Percentiles rank a stretch among this genome's conserved stretches.
Evolutionary conservation across 495 filamentous ascomycete species (phyloP).

Genomic region (Chaetomium cochliodes): DNA sequence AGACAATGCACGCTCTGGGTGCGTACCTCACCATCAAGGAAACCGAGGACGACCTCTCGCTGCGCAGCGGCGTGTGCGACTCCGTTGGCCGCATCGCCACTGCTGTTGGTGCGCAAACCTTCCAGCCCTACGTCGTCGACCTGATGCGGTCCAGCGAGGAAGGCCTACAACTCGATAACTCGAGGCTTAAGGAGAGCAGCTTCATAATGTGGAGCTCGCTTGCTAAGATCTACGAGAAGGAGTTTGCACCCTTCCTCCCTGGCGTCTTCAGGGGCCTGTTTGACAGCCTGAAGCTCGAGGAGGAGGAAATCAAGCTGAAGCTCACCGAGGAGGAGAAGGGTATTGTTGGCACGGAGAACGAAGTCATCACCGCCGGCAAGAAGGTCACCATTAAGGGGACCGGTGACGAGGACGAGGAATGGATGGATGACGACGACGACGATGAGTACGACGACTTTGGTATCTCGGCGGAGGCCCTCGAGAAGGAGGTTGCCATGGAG

Average conservation of each 20-base stretch:
- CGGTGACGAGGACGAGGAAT: conserved; percentile 57
- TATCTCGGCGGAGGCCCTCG: conserved; percentile 82
- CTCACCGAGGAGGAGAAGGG: conserved; percentile 75
- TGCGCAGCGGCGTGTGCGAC: conserved; percentile 85
- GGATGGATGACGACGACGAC: conserved; percentile 66
- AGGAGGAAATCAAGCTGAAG: conserved; percentile 78
- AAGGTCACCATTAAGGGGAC: conserved; percentile 74
- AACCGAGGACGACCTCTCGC: conserved; percentile 81
- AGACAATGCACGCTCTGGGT: conserved; percentile 81
- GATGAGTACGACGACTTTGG: conserved; percentile 80
- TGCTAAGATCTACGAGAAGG: conserved; percentile 88
- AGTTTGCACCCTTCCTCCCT: conserved; percentile 82
- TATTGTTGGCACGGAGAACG: conserved; percentile 60
- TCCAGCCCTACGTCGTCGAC: conserved; percentile 84
- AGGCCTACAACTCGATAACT: conserved; percentile 83
- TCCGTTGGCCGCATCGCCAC: conserved; percentile 87
- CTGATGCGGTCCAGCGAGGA: conserved; percentile 91
- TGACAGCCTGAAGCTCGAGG: conserved; percentile 82
- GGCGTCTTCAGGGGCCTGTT: conserved; percentile 84
- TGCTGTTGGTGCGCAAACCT: conserved; percentile 81
- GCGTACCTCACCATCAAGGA: conserved; percentile 84
- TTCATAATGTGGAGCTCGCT: conserved; percentile 95
- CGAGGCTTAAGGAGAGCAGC: conserved; percentile 86
- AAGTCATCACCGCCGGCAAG: conserved; percentile 73
- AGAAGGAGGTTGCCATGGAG: conserved; percentile 97